phyloP scores from a whole-genome alignment of 129 eudicot genomes.

The Mikania micrantha region DNA sequence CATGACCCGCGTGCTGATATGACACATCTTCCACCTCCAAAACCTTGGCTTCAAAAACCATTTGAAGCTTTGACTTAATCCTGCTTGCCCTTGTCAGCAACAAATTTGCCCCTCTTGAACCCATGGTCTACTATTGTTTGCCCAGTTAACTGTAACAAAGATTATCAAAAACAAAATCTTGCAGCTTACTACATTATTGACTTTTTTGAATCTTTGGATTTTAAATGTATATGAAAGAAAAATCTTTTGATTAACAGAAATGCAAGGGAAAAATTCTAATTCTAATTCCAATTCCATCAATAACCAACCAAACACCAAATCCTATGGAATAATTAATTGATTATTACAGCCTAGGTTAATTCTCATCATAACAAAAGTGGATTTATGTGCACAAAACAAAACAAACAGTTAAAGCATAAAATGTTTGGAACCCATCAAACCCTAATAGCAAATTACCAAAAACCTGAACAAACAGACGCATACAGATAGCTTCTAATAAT shows the following conservation, averaged over 20 bases:
- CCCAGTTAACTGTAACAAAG: conserved; percentile 1
- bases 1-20: conserved; percentile 38
- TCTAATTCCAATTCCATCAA: too few species aligned
- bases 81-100: conserved; percentile 36
- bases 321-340: too few species aligned
- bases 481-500: neutral
- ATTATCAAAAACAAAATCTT: too few species aligned
- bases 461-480: neutral
- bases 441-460: neutral
- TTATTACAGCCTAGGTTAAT: too few species aligned
- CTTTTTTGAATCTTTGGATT: too few species aligned
- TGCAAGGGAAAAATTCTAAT: too few species aligned
- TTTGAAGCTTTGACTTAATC: conserved; percentile 38
- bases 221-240: too few species aligned
- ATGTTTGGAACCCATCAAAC: neutral
- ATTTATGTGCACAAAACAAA: neutral
- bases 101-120: conserved; percentile 30
- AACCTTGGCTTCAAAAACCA: conserved; percentile 31
- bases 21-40: conserved; percentile 47
- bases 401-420: neutral
- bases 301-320: too few species aligned
- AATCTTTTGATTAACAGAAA: too few species aligned
- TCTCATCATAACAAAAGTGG: too few species aligned
- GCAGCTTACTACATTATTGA: too few species aligned
- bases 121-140: conserved; percentile 14